phyloP scores from a whole-genome alignment of 2,329 filamentous ascomycete species.

The Pezicula carpinea region DNA sequence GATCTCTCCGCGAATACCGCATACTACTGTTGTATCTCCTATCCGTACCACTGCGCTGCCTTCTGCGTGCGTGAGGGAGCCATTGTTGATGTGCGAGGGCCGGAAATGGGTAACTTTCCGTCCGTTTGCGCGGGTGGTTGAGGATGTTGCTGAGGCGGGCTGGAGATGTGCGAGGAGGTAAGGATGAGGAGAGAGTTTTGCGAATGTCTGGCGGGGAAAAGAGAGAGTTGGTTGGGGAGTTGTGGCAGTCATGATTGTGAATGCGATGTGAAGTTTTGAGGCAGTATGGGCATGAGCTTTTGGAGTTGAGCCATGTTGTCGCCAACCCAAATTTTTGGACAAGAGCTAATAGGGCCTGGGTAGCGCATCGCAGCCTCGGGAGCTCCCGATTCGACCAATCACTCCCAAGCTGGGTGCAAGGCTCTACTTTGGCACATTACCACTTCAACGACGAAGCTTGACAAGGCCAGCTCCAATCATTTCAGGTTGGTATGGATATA shows the following conservation, averaged over 20 bases:
- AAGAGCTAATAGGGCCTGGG: no score
- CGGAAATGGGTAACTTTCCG: conserved; percentile 68
- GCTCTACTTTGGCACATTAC: no score
- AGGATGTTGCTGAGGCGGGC: conserved; percentile 43
- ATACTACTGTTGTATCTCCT: conserved; percentile 92
- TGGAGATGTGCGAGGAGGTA: conserved; percentile 88
- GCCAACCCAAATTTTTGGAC: neutral
- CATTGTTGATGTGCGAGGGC: conserved; percentile 70
- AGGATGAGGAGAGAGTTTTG: conserved; percentile 81
- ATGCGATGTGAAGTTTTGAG: neutral
- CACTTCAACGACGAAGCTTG: no score
- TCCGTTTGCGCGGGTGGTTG: conserved; percentile 74
- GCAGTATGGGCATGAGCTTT: neutral
- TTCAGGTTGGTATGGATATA: no score
- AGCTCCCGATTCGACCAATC: neutral
- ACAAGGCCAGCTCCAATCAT: no score
- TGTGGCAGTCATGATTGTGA: conserved; percentile 16
- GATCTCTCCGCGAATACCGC: conserved; percentile 83
- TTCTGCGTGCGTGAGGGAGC: conserved; percentile 82
- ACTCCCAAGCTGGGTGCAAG: no score
- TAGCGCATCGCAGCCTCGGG: no score
- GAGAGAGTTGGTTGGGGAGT: conserved; percentile 24
- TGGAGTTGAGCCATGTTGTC: neutral
- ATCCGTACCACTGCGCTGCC: conserved; percentile 84
- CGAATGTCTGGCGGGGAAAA: conserved; percentile 68